Evolutionary conservation across 2,329 filamentous ascomycete genomes (phyloP).

Genomic region (Talaromyces atroroseus): DNA sequence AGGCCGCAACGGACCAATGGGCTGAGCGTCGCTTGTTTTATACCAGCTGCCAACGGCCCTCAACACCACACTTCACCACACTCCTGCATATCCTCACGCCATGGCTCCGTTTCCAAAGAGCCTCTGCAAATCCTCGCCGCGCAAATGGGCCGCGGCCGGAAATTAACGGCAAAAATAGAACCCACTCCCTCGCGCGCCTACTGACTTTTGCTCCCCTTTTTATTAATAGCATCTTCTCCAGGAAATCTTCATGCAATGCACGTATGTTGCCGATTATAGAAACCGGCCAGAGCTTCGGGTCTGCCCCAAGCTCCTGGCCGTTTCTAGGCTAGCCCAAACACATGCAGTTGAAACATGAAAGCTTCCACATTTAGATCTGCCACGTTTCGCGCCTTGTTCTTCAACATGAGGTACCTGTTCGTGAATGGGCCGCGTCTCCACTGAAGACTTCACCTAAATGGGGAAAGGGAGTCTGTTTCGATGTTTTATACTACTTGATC

Average conservation of each 20-base stretch:
- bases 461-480: neutral
- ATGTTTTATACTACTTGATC: conserved; percentile 12
- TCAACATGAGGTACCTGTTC: conserved; percentile 16
- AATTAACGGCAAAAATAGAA: conserved; percentile 1
- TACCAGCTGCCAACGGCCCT: neutral
- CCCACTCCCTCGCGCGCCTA: neutral
- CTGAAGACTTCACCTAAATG: conserved; percentile 17
- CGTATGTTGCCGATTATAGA: conserved; percentile 25
- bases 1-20: neutral
- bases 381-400: conserved; percentile 16
- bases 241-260: neutral
- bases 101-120: neutral
- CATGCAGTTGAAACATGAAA: conserved; percentile 15
- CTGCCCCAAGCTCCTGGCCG: neutral
- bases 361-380: conserved; percentile 38
- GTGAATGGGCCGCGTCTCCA: conserved; percentile 21
- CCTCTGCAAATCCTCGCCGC: neutral
- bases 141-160: neutral
- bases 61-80: too few species aligned
- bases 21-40: neutral
- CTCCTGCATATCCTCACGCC: too few species aligned
- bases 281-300: neutral
- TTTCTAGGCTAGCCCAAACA: conserved; percentile 6
- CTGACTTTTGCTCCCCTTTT: neutral
- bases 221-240: conserved; percentile 15